These are phyloP conservation scores for Eragrostis nindensis DNA, from an alignment of 176 grass and related monocot species.

Conservation along the genomic window DNA sequence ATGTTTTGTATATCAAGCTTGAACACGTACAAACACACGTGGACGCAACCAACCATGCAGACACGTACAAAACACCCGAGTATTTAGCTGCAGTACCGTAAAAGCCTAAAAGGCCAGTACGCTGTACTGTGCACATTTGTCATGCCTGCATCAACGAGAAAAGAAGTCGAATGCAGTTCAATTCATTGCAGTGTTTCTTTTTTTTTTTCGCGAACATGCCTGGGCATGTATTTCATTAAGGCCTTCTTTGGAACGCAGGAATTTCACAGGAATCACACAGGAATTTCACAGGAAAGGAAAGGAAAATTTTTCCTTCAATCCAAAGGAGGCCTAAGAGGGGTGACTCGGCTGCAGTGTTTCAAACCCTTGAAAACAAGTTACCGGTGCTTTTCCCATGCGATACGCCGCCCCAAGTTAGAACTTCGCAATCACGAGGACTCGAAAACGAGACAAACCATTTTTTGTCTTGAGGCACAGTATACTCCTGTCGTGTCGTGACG, in stretches of 20 bases:
- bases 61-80: too few relatives aligned
- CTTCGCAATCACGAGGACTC: neutral
- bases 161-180: neutral
- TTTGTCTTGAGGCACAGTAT: neutral
- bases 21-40: constrained; percentile 4
- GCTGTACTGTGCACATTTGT: neutral
- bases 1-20: neutral
- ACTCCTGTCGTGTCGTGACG: neutral
- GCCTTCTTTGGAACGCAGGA: too few relatives aligned
- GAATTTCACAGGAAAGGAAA: too few relatives aligned
- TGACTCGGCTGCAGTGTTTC: neutral
- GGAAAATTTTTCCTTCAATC: too few relatives aligned
- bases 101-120: neutral
- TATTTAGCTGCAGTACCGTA: neutral
- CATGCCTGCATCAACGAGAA: neutral
- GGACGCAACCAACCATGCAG: neutral
- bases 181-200: too few relatives aligned
- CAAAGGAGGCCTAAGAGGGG: too few relatives aligned
- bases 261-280: too few relatives aligned
- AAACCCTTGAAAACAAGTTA: neutral
- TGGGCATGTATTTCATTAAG: too few relatives aligned
- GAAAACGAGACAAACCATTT: neutral
- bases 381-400: neutral
- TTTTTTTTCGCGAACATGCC: too few relatives aligned
- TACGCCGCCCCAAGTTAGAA: neutral